Evolutionary conservation across 805 yeast species (phyloP).

Genomic region (Hanseniaspora singularis): DNA sequence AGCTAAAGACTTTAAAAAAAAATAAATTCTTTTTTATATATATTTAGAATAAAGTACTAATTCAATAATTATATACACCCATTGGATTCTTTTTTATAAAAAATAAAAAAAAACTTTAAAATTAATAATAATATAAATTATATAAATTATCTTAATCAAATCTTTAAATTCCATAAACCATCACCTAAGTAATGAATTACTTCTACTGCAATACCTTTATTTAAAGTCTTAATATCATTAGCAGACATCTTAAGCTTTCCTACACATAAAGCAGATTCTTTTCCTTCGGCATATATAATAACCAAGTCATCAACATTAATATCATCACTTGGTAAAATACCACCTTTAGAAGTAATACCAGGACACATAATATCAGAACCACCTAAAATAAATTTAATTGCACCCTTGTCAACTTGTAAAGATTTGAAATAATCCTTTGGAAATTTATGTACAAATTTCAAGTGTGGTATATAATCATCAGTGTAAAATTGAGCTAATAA

Average conservation of each 20-base stretch:
- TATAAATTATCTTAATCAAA: constrained; percentile 25
- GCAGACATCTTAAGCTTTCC: constrained; percentile 84
- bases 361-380: constrained; percentile 98
- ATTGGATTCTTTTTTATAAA: too few relatives aligned
- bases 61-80: too few relatives aligned
- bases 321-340: constrained; percentile 52
- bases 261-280: constrained; percentile 78
- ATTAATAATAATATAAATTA: not conserved
- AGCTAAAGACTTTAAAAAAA: constrained; percentile 16
- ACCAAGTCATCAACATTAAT: constrained; percentile 60
- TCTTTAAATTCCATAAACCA: constrained; percentile 63
- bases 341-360: constrained; percentile 80
- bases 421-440: constrained; percentile 66
- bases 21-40: not conserved
- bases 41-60: too few relatives aligned
- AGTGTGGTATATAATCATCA: constrained; percentile 63
- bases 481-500: constrained; percentile 64
- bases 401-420: constrained; percentile 90
- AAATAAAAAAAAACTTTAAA: not conserved
- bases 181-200: constrained; percentile 76
- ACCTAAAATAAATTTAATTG: constrained; percentile 85
- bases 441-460: constrained; percentile 65
- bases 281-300: constrained; percentile 81
- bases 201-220: constrained; percentile 86
- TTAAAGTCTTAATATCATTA: constrained; percentile 68